phyloP scores from a whole-genome alignment of 345 rosid species.

The Nasturtium officinale region DNA sequence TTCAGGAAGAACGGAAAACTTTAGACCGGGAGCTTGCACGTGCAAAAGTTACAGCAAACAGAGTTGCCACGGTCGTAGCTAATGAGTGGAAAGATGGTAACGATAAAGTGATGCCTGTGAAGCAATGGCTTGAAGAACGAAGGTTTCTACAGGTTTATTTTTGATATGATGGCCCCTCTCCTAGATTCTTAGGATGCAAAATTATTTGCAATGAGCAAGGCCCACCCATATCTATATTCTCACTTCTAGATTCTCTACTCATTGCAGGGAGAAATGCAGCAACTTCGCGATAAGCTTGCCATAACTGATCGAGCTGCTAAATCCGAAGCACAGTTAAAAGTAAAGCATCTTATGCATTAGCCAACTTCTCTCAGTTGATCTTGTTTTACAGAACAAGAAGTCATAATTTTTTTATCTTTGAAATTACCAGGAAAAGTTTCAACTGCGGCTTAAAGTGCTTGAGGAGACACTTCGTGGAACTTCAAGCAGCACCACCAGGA shows the following conservation, averaged over 20 bases:
- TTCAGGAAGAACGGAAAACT: slow-evolving; percentile 94
- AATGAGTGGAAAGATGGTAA: slow-evolving; percentile 99
- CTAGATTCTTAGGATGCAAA: slow-evolving; percentile 5
- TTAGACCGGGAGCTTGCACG: slow-evolving; percentile 98
- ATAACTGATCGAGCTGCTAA: slow-evolving; percentile 87
- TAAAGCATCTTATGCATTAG: slow-evolving; percentile 35
- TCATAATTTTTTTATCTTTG: slow-evolving; percentile 4
- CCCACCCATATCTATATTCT: slow-evolving; percentile 12
- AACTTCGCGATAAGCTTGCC: slow-evolving; percentile 93
- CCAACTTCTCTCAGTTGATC: background rate
- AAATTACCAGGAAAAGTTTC: slow-evolving; percentile 81
- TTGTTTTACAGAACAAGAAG: background rate
- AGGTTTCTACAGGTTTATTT: slow-evolving; percentile 85
- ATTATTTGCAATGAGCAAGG: slow-evolving; percentile 10
- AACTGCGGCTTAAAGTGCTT: slow-evolving; percentile 86
- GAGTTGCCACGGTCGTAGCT: slow-evolving; percentile 98
- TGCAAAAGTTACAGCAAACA: slow-evolving; percentile 96
- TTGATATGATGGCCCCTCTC: slow-evolving; percentile 30
- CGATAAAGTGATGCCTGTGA: slow-evolving; percentile 99
- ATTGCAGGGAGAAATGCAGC: slow-evolving; percentile 98
- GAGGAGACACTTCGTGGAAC: slow-evolving; percentile 92
- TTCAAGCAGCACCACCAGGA: slow-evolving; percentile 57
- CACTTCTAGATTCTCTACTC: slow-evolving; percentile 6
- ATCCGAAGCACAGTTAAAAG: slow-evolving; percentile 96
- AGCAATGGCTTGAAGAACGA: slow-evolving; percentile 99